phyloP scores from a whole-genome alignment of 2,329 filamentous ascomycete species.

The Venturia carpophila region DNA sequence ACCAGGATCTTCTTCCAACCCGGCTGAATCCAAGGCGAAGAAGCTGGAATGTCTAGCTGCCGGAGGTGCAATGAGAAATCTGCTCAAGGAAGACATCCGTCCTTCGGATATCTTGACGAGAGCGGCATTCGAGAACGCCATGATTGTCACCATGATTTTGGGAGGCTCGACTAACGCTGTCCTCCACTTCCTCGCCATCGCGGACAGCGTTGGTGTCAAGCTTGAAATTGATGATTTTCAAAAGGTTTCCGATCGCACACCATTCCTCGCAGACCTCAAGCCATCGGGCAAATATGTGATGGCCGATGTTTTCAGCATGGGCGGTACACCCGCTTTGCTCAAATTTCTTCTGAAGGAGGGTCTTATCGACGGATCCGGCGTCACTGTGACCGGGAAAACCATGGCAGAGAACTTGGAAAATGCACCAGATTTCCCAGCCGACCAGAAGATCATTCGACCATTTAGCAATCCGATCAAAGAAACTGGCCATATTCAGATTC shows the following conservation, averaged over 20 bases:
- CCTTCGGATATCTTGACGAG: slow-evolving; percentile 44
- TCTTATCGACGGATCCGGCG: slow-evolving; percentile 39
- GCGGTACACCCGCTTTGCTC: slow-evolving; percentile 42
- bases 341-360: slow-evolving; percentile 45
- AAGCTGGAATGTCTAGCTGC: slow-evolving; percentile 43
- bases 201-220: slow-evolving; percentile 43
- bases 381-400: slow-evolving; percentile 45
- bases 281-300: slow-evolving; percentile 47
- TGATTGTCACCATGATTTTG: slow-evolving; percentile 44
- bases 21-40: slow-evolving; percentile 44
- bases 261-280: slow-evolving; percentile 45
- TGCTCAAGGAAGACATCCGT: slow-evolving; percentile 44
- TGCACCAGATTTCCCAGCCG: slow-evolving; percentile 54
- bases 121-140: slow-evolving; percentile 44
- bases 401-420: slow-evolving; percentile 45
- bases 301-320: slow-evolving; percentile 52
- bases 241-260: slow-evolving; percentile 42
- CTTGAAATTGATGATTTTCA: slow-evolving; percentile 47
- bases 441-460: slow-evolving; percentile 64
- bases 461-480: slow-evolving; percentile 61
- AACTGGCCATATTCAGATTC: slow-evolving; percentile 66
- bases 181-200: slow-evolving; percentile 45
- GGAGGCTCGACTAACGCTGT: slow-evolving; percentile 46
- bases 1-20: slow-evolving; percentile 45
- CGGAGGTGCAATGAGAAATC: slow-evolving; percentile 43